Conservation (phyloP, 2,329 filamentous ascomycete species). For the Dactylellina leptospora region DNA sequence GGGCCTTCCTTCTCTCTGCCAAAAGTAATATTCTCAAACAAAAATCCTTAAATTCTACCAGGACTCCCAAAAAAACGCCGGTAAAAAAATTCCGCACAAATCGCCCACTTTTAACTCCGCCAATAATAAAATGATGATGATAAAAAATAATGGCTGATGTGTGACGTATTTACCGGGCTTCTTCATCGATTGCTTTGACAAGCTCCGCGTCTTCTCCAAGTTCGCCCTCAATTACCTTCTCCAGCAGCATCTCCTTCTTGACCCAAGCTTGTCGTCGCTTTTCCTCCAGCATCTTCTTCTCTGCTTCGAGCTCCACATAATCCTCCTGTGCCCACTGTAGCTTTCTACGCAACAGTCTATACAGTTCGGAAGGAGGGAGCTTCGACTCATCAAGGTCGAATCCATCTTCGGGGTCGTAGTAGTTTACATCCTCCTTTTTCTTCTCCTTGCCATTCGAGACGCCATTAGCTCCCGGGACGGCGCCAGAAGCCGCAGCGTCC, state of each 20-base stretch:
- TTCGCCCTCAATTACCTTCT: constrained; percentile 76
- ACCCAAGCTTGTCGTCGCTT: constrained; percentile 76
- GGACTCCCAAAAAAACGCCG: constrained; percentile 24
- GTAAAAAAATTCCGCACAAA: constrained; percentile 7
- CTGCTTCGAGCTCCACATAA: constrained; percentile 69
- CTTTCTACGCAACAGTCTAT: constrained; percentile 70
- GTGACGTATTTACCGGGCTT: constrained; percentile 17
- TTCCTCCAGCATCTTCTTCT: constrained; percentile 74
- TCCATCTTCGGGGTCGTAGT: constrained; percentile 56
- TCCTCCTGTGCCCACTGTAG: constrained; percentile 77
- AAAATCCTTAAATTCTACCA: constrained; percentile 18
- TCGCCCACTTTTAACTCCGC: constrained; percentile 50
- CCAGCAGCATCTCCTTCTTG: constrained; percentile 80
- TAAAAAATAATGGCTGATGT: constrained; percentile 3
- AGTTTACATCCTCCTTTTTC: constrained; percentile 48
- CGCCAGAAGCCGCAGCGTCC: background rate
- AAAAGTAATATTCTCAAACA: background rate
- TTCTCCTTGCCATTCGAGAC: constrained; percentile 48
- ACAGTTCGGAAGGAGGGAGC: constrained; percentile 71
- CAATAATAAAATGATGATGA: constrained; percentile 4
- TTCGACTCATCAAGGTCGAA: constrained; percentile 55
- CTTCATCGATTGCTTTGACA: constrained; percentile 61
- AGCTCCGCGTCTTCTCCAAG: constrained; percentile 70
- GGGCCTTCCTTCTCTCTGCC: background rate
- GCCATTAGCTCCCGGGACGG: constrained; percentile 14